phyloP scores from a whole-genome alignment of 2,329 filamentous ascomycete species.

The Catunica adiposa region DNA sequence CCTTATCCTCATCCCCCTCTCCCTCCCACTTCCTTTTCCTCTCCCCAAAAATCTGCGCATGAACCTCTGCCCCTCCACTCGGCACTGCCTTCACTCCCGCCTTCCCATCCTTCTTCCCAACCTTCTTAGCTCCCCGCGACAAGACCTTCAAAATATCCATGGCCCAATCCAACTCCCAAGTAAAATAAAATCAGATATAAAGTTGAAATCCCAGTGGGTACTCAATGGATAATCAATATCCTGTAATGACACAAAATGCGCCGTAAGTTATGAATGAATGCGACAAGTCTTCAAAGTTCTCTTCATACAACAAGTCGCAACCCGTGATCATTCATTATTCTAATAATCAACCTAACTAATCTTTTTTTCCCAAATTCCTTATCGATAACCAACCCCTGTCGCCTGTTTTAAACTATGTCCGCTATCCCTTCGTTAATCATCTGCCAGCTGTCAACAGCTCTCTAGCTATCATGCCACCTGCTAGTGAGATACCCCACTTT shows the following conservation, averaged over 20 bases:
- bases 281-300: too few relatives aligned
- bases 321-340: not conserved
- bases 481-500: not conserved
- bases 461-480: not conserved
- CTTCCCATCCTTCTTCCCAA: slow-evolving; percentile 23
- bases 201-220: too few relatives aligned
- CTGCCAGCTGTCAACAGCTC: too few relatives aligned
- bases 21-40: slow-evolving; percentile 31
- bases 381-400: slow-evolving; percentile 9
- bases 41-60: slow-evolving; percentile 53
- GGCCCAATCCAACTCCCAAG: slow-evolving; percentile 1
- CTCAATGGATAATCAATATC: too few relatives aligned
- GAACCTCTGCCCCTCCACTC: slow-evolving; percentile 45
- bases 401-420: too few relatives aligned
- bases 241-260: too few relatives aligned
- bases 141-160: slow-evolving; percentile 64
- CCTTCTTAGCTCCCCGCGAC: slow-evolving; percentile 50
- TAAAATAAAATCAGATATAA: too few relatives aligned
- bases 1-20: slow-evolving; percentile 19
- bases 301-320: not conserved
- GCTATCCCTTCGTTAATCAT: not conserved
- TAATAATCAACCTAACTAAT: not conserved
- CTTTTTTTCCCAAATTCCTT: slow-evolving; percentile 9
- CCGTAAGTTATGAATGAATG: too few relatives aligned
- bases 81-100: slow-evolving; percentile 30